Conservation (phyloP, 306 rosid species). For the Inga laurina region DNA sequence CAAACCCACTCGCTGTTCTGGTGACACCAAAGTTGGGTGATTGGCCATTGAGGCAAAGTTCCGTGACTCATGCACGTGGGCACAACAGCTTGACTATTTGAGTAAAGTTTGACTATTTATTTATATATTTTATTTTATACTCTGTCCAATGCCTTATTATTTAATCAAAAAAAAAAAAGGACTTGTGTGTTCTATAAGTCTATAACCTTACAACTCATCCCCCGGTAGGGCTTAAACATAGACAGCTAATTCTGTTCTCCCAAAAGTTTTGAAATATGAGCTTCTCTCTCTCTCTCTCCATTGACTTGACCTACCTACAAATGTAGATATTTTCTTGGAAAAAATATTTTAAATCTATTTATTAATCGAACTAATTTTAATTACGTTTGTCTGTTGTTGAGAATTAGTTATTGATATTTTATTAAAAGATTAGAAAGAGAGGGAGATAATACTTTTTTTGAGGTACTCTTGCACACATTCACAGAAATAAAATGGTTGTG, state of each 20-base stretch:
- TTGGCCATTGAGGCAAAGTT: not conserved
- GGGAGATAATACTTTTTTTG: no score
- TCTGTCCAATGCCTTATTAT: not conserved
- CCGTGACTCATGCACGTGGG: slow-evolving; percentile 8
- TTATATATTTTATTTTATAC: not conserved
- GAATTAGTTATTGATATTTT: no score
- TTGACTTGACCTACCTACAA: not conserved
- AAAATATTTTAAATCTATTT: no score
- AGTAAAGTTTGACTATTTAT: not conserved
- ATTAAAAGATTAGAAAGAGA: no score
- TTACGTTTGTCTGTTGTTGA: no score
- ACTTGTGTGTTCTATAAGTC: not conserved
- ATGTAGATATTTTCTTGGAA: no score
- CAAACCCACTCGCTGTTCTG: no score
- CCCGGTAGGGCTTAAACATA: slow-evolving; percentile 28
- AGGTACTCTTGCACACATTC: no score
- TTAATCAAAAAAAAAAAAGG: not conserved
- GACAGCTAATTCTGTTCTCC: slow-evolving; percentile 34
- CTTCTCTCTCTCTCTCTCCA: not conserved
- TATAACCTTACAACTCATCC: slow-evolving; percentile 31
- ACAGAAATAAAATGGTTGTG: not conserved
- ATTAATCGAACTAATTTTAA: no score
- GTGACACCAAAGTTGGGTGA: not conserved
- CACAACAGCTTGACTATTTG: not conserved
- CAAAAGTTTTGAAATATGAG: not conserved